Base-by-base conservation (phyloP, 345 rosid genomes). In the rapeseed (Brassica napus) region DNA sequence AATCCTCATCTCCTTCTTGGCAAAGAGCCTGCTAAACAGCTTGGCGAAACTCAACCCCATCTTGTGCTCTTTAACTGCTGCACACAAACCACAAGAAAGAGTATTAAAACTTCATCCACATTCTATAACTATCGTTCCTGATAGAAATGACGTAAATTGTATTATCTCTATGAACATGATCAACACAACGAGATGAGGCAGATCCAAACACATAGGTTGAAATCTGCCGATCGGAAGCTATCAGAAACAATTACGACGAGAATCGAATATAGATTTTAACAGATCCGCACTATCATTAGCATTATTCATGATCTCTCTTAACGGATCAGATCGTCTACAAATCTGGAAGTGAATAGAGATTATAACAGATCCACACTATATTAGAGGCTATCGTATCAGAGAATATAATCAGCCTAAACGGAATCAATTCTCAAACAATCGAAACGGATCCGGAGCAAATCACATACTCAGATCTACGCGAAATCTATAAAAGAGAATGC, bases 1-100 rank as follows among this genome's bases (percentile, higher is more conserved):
- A 87, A 91, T 91, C 34, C 93, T 69, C 92, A 91, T 89, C 86
- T 91, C 93, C 90, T 70, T 89, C 90, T 89, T 90, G 21, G 92
- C 89, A 74, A 91, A 91, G 68, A 91, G 88, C 84, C 87, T 74
- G 79, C 90, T 86, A 68, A 91, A 89, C 11, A 91, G 88, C 87
- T 91, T 91, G 28, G 90, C 79, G 65, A 91, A 86, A 32, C 83
- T 60, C 78, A 86, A 80, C 67, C 91, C 95, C 95, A 90, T 90
- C 64, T 71, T 52, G 5, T 84, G 69, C 24, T 66, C 5, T 21
- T 28, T 69, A 18, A 18, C 21, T 30, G 76, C 78, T 65, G 77
- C 74, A 65, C 65, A 8, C 26, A 55, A 77, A 39, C 37, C 72
- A 21, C 67, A 78, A 71, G 6, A 23, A 1, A 5, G 7, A n/a